These are phyloP conservation scores for Euphorbia lathyris DNA, from an alignment of 345 rosid species.

Conservation along the genomic window DNA sequence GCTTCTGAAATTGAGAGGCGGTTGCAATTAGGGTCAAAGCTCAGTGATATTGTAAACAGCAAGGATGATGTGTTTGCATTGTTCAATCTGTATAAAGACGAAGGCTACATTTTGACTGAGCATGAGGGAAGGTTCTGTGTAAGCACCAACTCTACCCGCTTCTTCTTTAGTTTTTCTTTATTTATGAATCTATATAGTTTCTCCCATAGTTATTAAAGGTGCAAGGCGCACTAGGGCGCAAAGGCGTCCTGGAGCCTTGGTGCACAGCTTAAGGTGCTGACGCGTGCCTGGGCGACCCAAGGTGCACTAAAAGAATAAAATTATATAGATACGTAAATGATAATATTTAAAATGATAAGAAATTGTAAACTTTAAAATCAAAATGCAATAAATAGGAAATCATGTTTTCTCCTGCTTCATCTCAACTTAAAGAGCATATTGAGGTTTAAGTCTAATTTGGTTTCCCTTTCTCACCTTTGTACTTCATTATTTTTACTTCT, in stretches of 20 bases:
- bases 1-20: conserved; percentile 71
- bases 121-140: conserved; percentile 62
- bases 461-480: no score
- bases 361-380: no score
- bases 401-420: not conserved
- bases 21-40: conserved; percentile 75
- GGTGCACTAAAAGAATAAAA: no score
- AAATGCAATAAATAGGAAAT: no score
- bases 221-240: no score
- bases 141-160: conserved; percentile 23
- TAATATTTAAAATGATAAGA: no score
- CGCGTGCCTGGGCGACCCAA: no score
- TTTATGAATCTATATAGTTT: not conserved
- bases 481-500: no score
- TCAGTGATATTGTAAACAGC: conserved; percentile 64
- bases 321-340: no score
- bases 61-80: conserved; percentile 76
- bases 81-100: conserved; percentile 58
- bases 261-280: no score
- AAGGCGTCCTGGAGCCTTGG: no score
- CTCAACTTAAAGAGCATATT: not conserved
- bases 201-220: no score
- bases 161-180: not conserved
- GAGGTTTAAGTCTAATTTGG: not conserved
- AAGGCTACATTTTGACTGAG: conserved; percentile 83